These are phyloP conservation scores for Fusarium lateritium DNA, from an alignment of 2,329 filamentous ascomycete genomes.

Conservation along the genomic window DNA sequence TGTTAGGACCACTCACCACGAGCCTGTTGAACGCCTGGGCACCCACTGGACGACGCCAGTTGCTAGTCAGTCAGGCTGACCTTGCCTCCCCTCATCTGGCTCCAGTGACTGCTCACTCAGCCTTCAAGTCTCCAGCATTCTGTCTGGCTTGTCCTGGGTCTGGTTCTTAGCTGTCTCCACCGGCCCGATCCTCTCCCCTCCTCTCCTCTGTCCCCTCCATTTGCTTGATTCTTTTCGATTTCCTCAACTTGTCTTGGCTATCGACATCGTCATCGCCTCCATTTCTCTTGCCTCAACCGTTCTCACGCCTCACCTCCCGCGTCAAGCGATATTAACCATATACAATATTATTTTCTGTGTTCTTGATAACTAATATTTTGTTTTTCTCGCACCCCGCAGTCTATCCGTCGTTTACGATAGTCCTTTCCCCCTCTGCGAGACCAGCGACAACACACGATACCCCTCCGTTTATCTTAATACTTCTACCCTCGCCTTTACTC, in stretches of 20 bases:
- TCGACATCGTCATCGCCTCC: conserved; percentile 46
- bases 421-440: conserved; percentile 33
- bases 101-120: conserved; percentile 29
- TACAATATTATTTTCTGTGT: conserved; percentile 31
- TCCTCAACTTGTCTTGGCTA: conserved; percentile 43
- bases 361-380: conserved; percentile 45
- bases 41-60: conserved; percentile 40
- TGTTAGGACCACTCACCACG: conserved; percentile 41
- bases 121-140: conserved; percentile 35
- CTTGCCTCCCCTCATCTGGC: conserved; percentile 37
- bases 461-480: conserved; percentile 39
- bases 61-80: conserved; percentile 47
- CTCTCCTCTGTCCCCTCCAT: conserved; percentile 44
- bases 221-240: conserved; percentile 46
- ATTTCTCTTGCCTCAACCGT: conserved; percentile 28
- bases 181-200: conserved; percentile 46
- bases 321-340: conserved; percentile 27
- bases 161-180: conserved; percentile 40
- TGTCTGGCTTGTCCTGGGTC: conserved; percentile 35
- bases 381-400: conserved; percentile 42
- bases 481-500: conserved; percentile 5
- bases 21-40: conserved; percentile 41
- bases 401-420: conserved; percentile 40
- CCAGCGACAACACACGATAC: conserved; percentile 42
- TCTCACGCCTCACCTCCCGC: conserved; percentile 12